These are phyloP conservation scores for Fusarium bulbicola DNA, from an alignment of 2,329 filamentous ascomycete genomes.

Conservation along the genomic window DNA sequence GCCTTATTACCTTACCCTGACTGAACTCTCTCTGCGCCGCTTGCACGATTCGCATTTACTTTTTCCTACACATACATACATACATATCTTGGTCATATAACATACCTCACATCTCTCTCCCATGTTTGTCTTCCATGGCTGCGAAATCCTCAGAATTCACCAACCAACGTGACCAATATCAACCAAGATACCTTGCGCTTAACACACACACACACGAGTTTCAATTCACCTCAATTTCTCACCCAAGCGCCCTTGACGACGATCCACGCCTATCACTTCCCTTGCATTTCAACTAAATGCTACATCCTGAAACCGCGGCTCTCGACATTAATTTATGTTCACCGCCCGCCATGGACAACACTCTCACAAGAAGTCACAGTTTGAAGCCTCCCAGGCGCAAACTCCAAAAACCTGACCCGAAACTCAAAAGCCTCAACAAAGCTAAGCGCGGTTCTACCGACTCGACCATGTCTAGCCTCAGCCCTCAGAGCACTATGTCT, in stretches of 20 bases:
- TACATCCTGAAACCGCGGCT: constrained; percentile 11
- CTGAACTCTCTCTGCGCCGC: not conserved
- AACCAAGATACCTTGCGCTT: not conserved
- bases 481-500: constrained; percentile 20
- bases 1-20: not conserved
- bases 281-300: constrained; percentile 16
- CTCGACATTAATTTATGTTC: constrained; percentile 8
- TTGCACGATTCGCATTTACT: constrained; percentile 24
- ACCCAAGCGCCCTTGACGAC: constrained; percentile 14
- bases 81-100: constrained; percentile 25
- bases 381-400: constrained; percentile 43
- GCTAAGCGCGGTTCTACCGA: constrained; percentile 42
- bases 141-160: not conserved
- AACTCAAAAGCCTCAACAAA: constrained; percentile 39
- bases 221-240: not conserved
- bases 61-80: not conserved
- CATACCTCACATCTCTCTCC: not conserved
- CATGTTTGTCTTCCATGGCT: constrained; percentile 20
- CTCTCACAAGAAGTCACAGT: constrained; percentile 24
- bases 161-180: constrained; percentile 20
- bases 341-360: constrained; percentile 17
- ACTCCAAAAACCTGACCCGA: constrained; percentile 45
- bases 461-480: constrained; percentile 36
- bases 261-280: constrained; percentile 9
- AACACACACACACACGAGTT: not conserved